phyloP scores from a whole-genome alignment of 73 alveolate genomes.

The Paraurostyla sp. region DNA sequence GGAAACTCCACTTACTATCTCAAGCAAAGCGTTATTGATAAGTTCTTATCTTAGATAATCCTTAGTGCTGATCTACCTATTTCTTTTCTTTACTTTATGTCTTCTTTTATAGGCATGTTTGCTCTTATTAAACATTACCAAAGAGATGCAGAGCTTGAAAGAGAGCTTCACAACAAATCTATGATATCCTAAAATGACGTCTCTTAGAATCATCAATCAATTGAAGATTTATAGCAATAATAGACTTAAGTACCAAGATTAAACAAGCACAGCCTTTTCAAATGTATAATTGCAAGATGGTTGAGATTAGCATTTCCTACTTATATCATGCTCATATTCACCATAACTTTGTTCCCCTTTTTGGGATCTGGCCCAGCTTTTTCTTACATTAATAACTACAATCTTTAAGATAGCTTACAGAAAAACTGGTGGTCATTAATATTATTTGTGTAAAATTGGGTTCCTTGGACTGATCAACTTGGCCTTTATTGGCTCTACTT shows the following conservation, averaged over 20 bases:
- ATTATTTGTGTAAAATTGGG: not conserved
- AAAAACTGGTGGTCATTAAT: constrained; percentile 19
- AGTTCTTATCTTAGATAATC: not conserved
- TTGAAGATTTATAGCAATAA: not conserved
- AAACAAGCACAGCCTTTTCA: not conserved
- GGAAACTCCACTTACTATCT: not conserved
- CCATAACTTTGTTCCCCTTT: not conserved
- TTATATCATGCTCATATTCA: constrained; percentile 16
- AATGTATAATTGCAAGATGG: constrained; percentile 34
- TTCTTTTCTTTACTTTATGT: constrained; percentile 26
- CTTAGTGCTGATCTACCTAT: constrained; percentile 26
- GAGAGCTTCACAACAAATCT: not conserved
- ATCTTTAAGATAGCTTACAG: not conserved
- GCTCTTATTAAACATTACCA: constrained; percentile 18
- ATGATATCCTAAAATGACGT: not conserved
- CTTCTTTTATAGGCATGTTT: constrained; percentile 32
- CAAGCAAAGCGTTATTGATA: not conserved
- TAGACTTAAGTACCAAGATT: constrained; percentile 1
- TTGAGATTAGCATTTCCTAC: constrained; percentile 49
- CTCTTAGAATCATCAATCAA: not conserved
- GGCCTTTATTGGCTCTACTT: constrained; percentile 51
- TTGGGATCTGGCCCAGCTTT: constrained; percentile 50
- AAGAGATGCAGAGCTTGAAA: constrained; percentile 22
- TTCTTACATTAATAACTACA: not conserved
- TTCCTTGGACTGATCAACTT: constrained; percentile 22